Evolutionary conservation across 2,329 filamentous ascomycete genomes (phyloP), one percentile per base, ranked within the genome.

Genomic region (Myriosclerotinia scirpicola): DNA sequence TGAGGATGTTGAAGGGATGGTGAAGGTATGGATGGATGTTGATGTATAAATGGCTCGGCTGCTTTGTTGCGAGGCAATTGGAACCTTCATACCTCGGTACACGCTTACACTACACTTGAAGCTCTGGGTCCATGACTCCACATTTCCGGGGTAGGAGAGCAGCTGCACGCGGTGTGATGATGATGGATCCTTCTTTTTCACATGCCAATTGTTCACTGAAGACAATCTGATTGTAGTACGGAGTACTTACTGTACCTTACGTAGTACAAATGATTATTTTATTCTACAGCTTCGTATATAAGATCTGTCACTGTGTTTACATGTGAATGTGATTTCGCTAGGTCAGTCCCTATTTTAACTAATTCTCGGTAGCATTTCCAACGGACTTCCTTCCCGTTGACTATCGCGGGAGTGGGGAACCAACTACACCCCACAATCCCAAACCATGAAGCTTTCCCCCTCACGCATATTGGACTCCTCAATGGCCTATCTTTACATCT

Each of bases 61-160:
- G 42, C 53, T 64, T 55, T 50, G 30, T 64, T 64, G 53, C 15
- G 42, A 3, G 46, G n/a, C 6, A 42, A 17, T 44, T 52, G 38
- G 50, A 52, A 20, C 34, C 7, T 55, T 61, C 55, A 62, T 60
- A 38, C 66, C 66, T 67, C 66, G 66, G 66, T 34, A 55, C 54
- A 54, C 40, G 44, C 42, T 42, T 64, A 36, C 14, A 2, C 20
- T 14, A 15, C 15, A 46, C 36, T 34, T 38, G 22, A 26, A 64
- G 62, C 62, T 64, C 38, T 14, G 42, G 55, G 20, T 50, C 63
- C 30, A 65, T 65, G 55, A 65, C 64, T 65, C 64, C 64, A 65
- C 64, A 61, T 53, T 61, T 61, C 46, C 30, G 44, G 63, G 63
- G 63, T 52, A 48, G 30, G 30, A 50, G 22, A 46, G 22, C 54